Base-by-base conservation (phyloP, 1,284 basidiomycete genomes). In the Melampsora larici-populina region DNA sequence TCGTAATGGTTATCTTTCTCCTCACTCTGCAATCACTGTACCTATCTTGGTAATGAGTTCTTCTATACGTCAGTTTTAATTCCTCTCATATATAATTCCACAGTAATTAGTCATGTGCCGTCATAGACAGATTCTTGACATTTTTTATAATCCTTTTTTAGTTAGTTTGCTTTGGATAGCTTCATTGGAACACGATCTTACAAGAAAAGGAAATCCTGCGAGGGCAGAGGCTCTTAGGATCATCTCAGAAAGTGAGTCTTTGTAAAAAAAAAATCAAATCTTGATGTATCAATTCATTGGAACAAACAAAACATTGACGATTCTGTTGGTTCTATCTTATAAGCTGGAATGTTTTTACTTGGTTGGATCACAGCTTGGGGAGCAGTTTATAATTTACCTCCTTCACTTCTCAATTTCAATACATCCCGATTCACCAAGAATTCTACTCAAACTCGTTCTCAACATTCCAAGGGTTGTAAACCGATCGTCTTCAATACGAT, bases 351-450 rank as follows among this genome's bases (percentile, higher is more conserved):
- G 58, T 60, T 60, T 11, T n/a, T 60, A 26, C 29, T 60, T 15
- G 58, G 58, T 60, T 60, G 58, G n/a, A 60, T 60, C 24, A n/a
- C n/a, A 24, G 58, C 58, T 26, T 60, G 58, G 58, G 58, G 24
- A 29, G 58, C 29, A 60, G 58, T n/a, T 15, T 31, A 60, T 29
- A 31, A 15, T 26, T 21, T 60, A 60, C 58, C 58, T 26, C 58
- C 58, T 13, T 60, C 58, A 26, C 29, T 26, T 31, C 24, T 60
- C n/a, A 60, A 13, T 26, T 60, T 60, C 17, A 60, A 60, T 31
- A 24, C 58, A 26, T 60, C 58, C 29, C 24, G 58, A 60, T 24
- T 26, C 6, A 24, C 58, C 24, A 24, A 26, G 24, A 60, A 29
- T 18, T 31, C 21, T 60, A 60, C 58, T 2, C 24, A 31, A 24